phyloP scores from a whole-genome alignment of 306 rosid genomes.

The Prosopis cineraria region DNA sequence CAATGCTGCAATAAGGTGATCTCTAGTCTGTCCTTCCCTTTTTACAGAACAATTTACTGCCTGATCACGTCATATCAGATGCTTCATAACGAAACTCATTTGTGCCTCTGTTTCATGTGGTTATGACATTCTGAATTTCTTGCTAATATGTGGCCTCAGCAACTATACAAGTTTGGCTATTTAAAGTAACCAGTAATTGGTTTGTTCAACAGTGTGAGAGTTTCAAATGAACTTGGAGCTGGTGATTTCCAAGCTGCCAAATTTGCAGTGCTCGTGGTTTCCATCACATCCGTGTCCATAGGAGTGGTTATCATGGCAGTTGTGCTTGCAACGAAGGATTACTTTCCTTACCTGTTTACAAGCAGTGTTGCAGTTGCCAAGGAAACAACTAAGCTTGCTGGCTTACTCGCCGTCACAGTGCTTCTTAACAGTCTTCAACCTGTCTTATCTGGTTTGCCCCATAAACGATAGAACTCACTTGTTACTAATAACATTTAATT shows the following conservation, averaged over 20 bases:
- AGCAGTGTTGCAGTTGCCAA: constrained; percentile 57
- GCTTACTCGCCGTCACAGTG: constrained; percentile 61
- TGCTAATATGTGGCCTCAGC: not conserved
- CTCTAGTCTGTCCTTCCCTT: not conserved
- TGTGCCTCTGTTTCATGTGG: not conserved
- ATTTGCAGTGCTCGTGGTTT: constrained; percentile 69
- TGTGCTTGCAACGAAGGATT: constrained; percentile 54
- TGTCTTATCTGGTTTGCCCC: constrained; percentile 64
- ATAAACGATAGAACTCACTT: not conserved
- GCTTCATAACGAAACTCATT: not conserved
- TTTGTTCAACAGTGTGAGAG: constrained; percentile 70
- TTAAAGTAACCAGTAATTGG: not conserved
- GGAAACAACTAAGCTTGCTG: constrained; percentile 72
- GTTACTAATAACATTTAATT: not conserved
- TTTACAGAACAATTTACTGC: not conserved
- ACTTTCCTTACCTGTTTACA: constrained; percentile 73
- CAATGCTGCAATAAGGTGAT: constrained; percentile 79
- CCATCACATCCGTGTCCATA: constrained; percentile 61
- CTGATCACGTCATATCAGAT: not conserved
- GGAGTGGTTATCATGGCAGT: constrained; percentile 53
- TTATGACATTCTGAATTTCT: not conserved
- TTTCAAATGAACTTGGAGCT: constrained; percentile 84
- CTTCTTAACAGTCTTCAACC: constrained; percentile 79
- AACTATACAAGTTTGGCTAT: not conserved
- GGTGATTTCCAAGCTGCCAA: constrained; percentile 61